Conservation (phyloP, 208 protist genomes). For the Crithidia expoeki region DNA sequence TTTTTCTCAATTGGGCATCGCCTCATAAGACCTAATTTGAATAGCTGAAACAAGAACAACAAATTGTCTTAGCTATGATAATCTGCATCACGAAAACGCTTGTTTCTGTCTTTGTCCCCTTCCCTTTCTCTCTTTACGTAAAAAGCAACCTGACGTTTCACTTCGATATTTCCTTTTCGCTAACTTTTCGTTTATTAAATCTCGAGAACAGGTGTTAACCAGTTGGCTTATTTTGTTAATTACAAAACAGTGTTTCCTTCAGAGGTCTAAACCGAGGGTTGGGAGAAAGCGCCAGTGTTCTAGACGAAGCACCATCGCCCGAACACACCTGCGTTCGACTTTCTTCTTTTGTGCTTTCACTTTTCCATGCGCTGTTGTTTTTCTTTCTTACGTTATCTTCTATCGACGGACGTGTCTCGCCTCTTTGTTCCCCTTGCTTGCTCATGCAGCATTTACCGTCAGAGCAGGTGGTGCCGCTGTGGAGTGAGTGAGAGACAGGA, state of each 20-base stretch:
- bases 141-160: background rate
- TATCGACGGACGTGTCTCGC: no score
- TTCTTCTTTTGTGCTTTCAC: background rate
- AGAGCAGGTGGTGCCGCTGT: background rate
- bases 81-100: background rate
- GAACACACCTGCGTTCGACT: background rate
- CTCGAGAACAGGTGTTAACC: background rate
- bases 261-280: background rate
- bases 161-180: background rate
- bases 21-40: background rate
- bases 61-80: background rate
- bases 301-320: no score
- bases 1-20: background rate
- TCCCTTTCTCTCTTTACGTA: background rate
- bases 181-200: background rate
- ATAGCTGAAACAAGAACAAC: background rate
- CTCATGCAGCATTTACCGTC: background rate
- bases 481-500: background rate
- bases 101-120: background rate
- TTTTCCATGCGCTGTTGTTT: background rate
- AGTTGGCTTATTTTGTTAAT: background rate
- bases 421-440: constrained; percentile 1
- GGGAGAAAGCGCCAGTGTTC: background rate
- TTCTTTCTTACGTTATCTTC: no score
- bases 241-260: background rate